A percentile compares a stretch with the other conserved stretches of the same genome.
phyloP scores from a whole-genome alignment of 192 early-diverging fungal genomes.

The Obelidium mucronatum region DNA sequence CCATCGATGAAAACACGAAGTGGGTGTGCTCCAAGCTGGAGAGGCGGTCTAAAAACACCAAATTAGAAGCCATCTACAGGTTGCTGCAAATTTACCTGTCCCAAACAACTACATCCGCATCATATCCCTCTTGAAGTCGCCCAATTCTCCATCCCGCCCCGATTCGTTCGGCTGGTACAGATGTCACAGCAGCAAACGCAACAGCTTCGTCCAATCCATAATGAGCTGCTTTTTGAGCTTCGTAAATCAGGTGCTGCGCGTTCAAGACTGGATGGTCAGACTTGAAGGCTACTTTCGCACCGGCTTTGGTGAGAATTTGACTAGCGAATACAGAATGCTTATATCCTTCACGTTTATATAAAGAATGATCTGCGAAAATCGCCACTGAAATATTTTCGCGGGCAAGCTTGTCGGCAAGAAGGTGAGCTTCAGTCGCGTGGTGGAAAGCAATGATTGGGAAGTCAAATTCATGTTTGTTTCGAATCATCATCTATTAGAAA shows the following conservation, averaged over 20 bases:
- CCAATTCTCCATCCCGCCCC: conserved; percentile 78
- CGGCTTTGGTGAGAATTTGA: conserved; percentile 67
- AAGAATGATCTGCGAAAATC: conserved; percentile 69
- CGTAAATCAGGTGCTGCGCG: conserved; percentile 70
- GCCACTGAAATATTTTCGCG: conserved; percentile 72
- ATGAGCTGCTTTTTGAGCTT: conserved; percentile 76
- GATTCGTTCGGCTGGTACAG: conserved; percentile 72
- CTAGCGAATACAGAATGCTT: conserved; percentile 58
- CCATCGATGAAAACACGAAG: conserved; percentile 80
- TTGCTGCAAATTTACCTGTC: conserved; percentile 35
- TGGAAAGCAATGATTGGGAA: conserved; percentile 79
- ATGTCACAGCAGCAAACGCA: conserved; percentile 72
- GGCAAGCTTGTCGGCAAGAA: conserved; percentile 69
- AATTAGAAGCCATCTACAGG: not conserved
- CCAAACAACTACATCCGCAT: conserved; percentile 87
- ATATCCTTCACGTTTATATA: conserved; percentile 82
- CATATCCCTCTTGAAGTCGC: conserved; percentile 67
- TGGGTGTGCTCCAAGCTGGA: conserved; percentile 74
- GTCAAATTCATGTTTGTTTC: conserved; percentile 75
- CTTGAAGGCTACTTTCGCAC: conserved; percentile 78
- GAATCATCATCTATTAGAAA: conserved; percentile 73
- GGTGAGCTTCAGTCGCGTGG: conserved; percentile 79
- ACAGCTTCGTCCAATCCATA: conserved; percentile 71
- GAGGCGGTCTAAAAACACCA: conserved; percentile 59
- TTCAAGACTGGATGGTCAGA: conserved; percentile 82